Evolutionary conservation across 2,329 filamentous ascomycete genomes (phyloP).

Genomic region (Exophiala phaeomuriformis): DNA sequence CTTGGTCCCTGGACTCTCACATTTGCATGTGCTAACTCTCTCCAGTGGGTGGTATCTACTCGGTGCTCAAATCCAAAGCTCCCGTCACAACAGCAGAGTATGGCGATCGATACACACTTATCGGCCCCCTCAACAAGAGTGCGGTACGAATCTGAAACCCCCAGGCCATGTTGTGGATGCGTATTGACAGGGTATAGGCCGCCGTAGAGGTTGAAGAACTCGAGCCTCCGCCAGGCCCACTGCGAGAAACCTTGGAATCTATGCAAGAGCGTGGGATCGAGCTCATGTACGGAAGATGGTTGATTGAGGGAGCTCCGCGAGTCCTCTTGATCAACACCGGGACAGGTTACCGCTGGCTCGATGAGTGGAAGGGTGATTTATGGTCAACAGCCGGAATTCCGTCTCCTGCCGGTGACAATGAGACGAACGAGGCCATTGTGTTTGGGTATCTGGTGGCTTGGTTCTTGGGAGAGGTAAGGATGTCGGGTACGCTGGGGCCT

Average conservation of each 20-base stretch:
- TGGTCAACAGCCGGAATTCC: slow-evolving; percentile 92
- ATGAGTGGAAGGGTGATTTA: slow-evolving; percentile 95
- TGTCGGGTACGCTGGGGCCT: not conserved
- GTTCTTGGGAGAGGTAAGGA: slow-evolving; percentile 88
- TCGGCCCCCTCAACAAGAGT: slow-evolving; percentile 85
- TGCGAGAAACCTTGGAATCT: slow-evolving; percentile 74
- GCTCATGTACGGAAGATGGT: slow-evolving; percentile 89
- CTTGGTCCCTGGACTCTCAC: slow-evolving; percentile 19
- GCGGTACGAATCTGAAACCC: slow-evolving; percentile 54
- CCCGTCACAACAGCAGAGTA: slow-evolving; percentile 97
- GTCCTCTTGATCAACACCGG: slow-evolving; percentile 93
- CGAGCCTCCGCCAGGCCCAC: slow-evolving; percentile 70
- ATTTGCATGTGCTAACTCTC: slow-evolving; percentile 14
- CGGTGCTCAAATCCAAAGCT: slow-evolving; percentile 96
- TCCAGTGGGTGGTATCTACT: slow-evolving; percentile 94
- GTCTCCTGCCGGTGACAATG: slow-evolving; percentile 81
- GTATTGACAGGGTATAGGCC: slow-evolving; percentile 50
- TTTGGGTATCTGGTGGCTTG: slow-evolving; percentile 96
- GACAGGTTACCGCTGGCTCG: slow-evolving; percentile 79
- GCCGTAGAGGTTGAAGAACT: slow-evolving; percentile 97
- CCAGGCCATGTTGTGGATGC: not conserved
- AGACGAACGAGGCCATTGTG: slow-evolving; percentile 95
- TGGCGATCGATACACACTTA: slow-evolving; percentile 92
- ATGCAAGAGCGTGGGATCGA: slow-evolving; percentile 90
- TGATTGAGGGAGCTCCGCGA: slow-evolving; percentile 91